Percentiles rank a stretch among this genome's conserved stretches.
Conservation (phyloP, 176 grass and related monocot species). For the Typha latifolia region DNA sequence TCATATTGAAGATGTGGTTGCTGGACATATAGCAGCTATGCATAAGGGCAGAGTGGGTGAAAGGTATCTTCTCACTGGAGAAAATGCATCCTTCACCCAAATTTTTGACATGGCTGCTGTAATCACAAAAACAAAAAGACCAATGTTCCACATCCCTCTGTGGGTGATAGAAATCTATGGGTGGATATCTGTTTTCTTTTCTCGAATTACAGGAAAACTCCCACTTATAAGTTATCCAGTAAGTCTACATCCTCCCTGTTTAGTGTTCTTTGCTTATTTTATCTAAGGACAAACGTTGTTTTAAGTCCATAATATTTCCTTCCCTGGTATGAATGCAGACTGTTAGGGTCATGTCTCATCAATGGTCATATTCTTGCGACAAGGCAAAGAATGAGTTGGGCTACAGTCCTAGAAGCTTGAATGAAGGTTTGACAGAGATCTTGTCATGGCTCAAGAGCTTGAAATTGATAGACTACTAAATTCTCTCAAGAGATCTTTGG, state of each 20-base stretch:
- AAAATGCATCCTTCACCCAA: constrained; percentile 57
- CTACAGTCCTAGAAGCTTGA: constrained; percentile 68
- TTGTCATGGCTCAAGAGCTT: constrained; percentile 75
- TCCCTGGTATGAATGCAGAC: constrained; percentile 36
- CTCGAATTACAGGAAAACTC: constrained; percentile 73
- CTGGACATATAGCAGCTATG: constrained; percentile 79
- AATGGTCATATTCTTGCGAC: constrained; percentile 90
- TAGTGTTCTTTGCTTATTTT: not conserved
- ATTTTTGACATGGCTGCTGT: constrained; percentile 61
- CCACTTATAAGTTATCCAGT: constrained; percentile 90
- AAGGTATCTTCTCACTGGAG: constrained; percentile 79
- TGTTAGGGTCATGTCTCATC: constrained; percentile 56
- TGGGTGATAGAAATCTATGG: constrained; percentile 75
- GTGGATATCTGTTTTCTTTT: constrained; percentile 82
- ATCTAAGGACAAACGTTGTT: not conserved
- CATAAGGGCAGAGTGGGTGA: constrained; percentile 63
- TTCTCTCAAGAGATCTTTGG: no score
- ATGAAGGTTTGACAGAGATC: constrained; percentile 63
- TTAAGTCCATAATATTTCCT: constrained; percentile 17
- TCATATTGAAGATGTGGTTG: constrained; percentile 84
- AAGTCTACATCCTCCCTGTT: constrained; percentile 6
- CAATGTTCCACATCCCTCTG: constrained; percentile 56
- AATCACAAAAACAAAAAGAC: constrained; percentile 67
- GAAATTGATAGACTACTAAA: constrained; percentile 59
- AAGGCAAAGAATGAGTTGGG: constrained; percentile 63